Conservation (phyloP, 1,139 yeast species). For the Debaryomyces subglobosus region DNA sequence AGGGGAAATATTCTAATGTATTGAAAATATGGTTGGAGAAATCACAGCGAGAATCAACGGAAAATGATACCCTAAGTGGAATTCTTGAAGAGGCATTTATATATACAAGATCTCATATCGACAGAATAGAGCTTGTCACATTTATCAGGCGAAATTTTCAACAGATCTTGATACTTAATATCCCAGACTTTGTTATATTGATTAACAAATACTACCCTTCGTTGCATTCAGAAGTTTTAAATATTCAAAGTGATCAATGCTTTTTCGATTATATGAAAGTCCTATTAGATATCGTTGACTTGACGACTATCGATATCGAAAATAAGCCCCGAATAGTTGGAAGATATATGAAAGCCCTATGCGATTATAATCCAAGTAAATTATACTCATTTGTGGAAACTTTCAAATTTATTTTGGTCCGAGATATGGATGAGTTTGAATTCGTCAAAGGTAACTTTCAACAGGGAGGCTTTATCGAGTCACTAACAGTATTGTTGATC, state of each 20-base stretch:
- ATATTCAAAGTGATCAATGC: constrained; percentile 25
- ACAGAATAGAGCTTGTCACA: constrained; percentile 34
- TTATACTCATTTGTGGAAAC: constrained; percentile 22
- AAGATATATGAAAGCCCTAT: constrained; percentile 36
- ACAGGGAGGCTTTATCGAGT: constrained; percentile 31
- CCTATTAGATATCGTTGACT: constrained; percentile 18
- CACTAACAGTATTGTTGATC: constrained; percentile 32
- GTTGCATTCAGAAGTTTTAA: constrained; percentile 40
- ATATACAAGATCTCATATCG: constrained; percentile 30
- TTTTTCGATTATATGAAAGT: constrained; percentile 32
- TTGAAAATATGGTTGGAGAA: constrained; percentile 38
- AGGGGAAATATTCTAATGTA: constrained; percentile 55
- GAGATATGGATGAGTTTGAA: constrained; percentile 20
- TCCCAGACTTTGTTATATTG: constrained; percentile 37
- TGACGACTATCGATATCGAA: not conserved
- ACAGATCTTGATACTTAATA: constrained; percentile 36
- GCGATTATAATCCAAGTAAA: constrained; percentile 22
- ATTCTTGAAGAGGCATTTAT: constrained; percentile 46
- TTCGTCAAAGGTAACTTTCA: constrained; percentile 24
- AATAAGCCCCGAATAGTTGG: constrained; percentile 20
- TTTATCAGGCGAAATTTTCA: constrained; percentile 43
- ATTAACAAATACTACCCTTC: constrained; percentile 40
- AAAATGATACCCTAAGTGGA: constrained; percentile 19
- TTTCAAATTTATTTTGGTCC: constrained; percentile 16
- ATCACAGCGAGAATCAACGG: constrained; percentile 11